phyloP scores from a whole-genome alignment of 352 stramenopile genomes.

The Phytophthora cactorum region DNA sequence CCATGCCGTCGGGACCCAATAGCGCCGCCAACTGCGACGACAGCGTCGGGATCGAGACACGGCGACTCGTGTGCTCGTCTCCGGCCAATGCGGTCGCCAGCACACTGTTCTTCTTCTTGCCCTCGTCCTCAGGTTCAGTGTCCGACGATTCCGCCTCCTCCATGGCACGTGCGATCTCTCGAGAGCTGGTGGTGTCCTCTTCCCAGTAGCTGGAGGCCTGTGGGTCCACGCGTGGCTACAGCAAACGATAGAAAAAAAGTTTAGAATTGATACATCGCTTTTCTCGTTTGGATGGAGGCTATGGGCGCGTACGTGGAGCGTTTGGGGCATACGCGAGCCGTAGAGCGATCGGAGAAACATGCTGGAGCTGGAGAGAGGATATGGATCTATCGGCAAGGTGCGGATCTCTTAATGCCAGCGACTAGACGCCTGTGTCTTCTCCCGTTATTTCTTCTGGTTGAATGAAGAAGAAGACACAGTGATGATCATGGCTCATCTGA shows the following conservation, averaged over 20 bases:
- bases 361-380: background rate
- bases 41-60: constrained; percentile 17
- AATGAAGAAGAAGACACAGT: constrained; percentile 10
- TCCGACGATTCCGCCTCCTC: constrained; percentile 57
- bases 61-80: constrained; percentile 28
- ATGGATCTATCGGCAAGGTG: constrained; percentile 7
- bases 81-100: constrained; percentile 32
- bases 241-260: constrained; percentile 1
- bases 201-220: constrained; percentile 80
- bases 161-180: constrained; percentile 70
- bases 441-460: constrained; percentile 22
- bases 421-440: constrained; percentile 26
- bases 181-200: constrained; percentile 74
- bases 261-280: background rate
- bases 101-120: constrained; percentile 59
- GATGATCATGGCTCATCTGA: constrained; percentile 13
- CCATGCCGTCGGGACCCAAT: constrained; percentile 46
- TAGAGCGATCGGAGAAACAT: constrained; percentile 88
- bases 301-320: constrained; percentile 58
- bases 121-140: constrained; percentile 25
- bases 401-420: constrained; percentile 6
- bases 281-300: background rate
- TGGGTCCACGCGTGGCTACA: constrained; percentile 69
- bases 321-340: constrained; percentile 78
- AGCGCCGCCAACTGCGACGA: constrained; percentile 43